Conservation (phyloP, 495 filamentous ascomycete species). For the Aspergillus incahuasiensis region DNA sequence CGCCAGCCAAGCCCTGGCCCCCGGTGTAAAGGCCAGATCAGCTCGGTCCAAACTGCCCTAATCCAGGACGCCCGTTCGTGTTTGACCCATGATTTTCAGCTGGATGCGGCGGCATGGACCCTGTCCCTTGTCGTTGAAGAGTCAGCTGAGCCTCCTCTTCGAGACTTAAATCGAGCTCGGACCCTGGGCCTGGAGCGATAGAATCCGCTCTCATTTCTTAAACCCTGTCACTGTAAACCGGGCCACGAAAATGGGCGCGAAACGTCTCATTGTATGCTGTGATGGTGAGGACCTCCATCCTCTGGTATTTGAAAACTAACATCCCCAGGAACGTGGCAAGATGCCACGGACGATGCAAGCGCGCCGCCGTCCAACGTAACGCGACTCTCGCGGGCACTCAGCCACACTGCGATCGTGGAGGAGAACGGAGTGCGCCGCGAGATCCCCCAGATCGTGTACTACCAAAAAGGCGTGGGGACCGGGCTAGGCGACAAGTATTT, state of each 20-base stretch:
- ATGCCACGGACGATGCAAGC: conserved; percentile 23
- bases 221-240: too few species aligned
- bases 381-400: conserved; percentile 36
- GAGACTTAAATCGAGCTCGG: too few species aligned
- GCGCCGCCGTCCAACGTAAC: conserved; percentile 44
- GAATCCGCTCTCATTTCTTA: too few species aligned
- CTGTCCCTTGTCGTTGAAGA: not conserved
- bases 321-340: conserved; percentile 38
- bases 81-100: not conserved
- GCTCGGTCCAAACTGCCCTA: not conserved
- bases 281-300: conserved; percentile 23
- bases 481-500: conserved; percentile 20
- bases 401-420: conserved; percentile 17
- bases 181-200: too few species aligned
- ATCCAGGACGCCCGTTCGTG: not conserved
- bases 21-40: not conserved
- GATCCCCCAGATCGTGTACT: conserved; percentile 50
- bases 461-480: conserved; percentile 53
- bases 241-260: conserved; percentile 4
- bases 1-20: not conserved
- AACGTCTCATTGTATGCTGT: conserved; percentile 40
- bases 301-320: not conserved
- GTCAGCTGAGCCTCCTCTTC: not conserved
- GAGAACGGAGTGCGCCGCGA: conserved; percentile 20
- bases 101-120: not conserved